Evolutionary conservation across 345 rosid species (phyloP).

Genomic region (Salix exigua): DNA sequence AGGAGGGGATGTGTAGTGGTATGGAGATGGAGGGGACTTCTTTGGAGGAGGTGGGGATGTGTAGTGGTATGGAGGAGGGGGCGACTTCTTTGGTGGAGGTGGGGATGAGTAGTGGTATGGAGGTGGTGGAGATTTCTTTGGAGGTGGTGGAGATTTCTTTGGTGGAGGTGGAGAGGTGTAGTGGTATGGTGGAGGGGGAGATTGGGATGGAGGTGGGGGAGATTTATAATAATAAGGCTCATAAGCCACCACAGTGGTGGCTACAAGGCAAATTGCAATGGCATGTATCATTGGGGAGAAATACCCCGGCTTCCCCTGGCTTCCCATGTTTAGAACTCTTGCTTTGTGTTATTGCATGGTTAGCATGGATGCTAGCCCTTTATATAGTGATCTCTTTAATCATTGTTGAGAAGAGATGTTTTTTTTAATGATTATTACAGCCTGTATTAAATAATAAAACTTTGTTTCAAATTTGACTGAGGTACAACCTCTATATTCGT

Average conservation of each 20-base stretch:
- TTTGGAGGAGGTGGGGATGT: slow-evolving; percentile 13
- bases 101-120: slow-evolving; percentile 11
- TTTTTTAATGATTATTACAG: slow-evolving; percentile 13
- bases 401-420: background rate
- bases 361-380: background rate
- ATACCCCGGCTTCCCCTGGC: slow-evolving; percentile 15
- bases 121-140: background rate
- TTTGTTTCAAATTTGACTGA: slow-evolving; percentile 1
- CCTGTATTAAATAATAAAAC: slow-evolving; percentile 20
- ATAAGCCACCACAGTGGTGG: slow-evolving; percentile 13
- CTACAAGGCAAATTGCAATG: slow-evolving; percentile 30
- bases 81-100: slow-evolving; percentile 6
- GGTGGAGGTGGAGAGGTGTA: slow-evolving; percentile 11
- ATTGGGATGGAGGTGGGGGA: background rate
- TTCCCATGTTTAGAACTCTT: slow-evolving; percentile 23
- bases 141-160: background rate
- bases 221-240: slow-evolving; percentile 22
- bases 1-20: slow-evolving; percentile 2
- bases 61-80: slow-evolving; percentile 15
- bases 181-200: slow-evolving; percentile 1
- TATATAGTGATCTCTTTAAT: slow-evolving; percentile 25
- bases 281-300: slow-evolving; percentile 28
- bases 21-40: background rate
- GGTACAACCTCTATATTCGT: background rate
- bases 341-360: slow-evolving; percentile 4